Conservation (phyloP, 2,329 filamentous ascomycete genomes). For the Microdochium bolleyi region DNA sequence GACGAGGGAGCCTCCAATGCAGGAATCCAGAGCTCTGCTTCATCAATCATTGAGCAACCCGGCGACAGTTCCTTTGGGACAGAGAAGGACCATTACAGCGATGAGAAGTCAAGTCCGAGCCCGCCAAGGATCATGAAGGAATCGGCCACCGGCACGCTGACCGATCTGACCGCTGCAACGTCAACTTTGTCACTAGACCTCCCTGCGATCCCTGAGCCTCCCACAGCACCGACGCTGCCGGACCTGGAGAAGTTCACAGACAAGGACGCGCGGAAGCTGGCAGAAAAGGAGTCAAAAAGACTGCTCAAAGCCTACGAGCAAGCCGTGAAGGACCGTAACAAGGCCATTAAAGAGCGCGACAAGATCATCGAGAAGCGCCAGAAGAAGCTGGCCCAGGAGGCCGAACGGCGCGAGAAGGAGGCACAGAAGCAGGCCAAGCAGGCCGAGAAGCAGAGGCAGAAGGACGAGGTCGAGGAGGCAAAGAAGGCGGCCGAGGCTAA, state of each 20-base stretch:
- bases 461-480: conserved; percentile 11
- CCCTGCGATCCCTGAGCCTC: conserved; percentile 38
- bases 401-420: conserved; percentile 31
- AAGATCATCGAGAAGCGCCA: conserved; percentile 50
- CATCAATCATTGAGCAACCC: neutral
- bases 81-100: neutral
- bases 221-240: conserved; percentile 44
- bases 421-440: conserved; percentile 28
- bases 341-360: conserved; percentile 52
- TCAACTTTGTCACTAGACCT: conserved; percentile 20
- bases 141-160: neutral
- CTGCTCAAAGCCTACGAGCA: conserved; percentile 57
- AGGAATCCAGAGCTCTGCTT: neutral
- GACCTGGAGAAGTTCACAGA: conserved; percentile 52
- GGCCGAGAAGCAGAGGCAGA: conserved; percentile 8
- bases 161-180: conserved; percentile 8
- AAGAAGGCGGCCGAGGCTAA: conserved; percentile 12
- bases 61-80: neutral
- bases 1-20: neutral
- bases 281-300: conserved; percentile 59
- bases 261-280: conserved; percentile 58
- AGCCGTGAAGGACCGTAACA: conserved; percentile 58
- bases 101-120: neutral
- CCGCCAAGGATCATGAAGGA: neutral
- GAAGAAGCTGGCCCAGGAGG: conserved; percentile 33